Evolutionary conservation across 129 eudicot genomes (phyloP).

Genomic region (Flaveria ramosissima): DNA sequence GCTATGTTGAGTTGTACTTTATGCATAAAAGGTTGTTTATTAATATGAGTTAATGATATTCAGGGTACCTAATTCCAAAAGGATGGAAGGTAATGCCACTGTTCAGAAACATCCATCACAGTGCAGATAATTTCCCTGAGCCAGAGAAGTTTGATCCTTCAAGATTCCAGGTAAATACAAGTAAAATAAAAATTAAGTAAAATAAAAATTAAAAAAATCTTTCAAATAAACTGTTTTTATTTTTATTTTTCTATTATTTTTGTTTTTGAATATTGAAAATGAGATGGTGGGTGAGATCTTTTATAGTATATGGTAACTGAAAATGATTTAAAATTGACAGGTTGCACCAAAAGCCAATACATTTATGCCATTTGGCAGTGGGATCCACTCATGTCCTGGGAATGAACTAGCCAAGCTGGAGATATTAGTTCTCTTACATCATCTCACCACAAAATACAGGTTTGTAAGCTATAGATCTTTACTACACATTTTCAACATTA

Average conservation of each 20-base stretch:
- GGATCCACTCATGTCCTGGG: conserved; percentile 73
- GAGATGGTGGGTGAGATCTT: conserved; percentile 22
- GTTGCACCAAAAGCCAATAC: conserved; percentile 58
- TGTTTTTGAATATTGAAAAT: background rate
- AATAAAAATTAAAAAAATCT: too few species aligned
- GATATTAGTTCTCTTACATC: conserved; percentile 60
- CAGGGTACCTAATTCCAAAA: conserved; percentile 65
- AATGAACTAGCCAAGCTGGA: conserved; percentile 70
- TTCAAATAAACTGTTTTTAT: background rate
- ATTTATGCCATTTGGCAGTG: conserved; percentile 76
- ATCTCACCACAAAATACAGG: conserved; percentile 67
- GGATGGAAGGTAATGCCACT: conserved; percentile 67
- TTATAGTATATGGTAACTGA: conserved; percentile 13
- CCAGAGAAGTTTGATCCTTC: conserved; percentile 60
- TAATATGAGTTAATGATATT: background rate
- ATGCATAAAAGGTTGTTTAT: background rate
- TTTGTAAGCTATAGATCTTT: conserved; percentile 22
- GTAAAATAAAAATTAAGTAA: background rate
- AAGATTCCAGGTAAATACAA: conserved; percentile 54
- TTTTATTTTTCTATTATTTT: background rate
- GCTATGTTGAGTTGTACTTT: background rate
- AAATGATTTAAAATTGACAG: conserved; percentile 40
- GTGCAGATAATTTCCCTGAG: conserved; percentile 47
- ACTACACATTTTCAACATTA: background rate
- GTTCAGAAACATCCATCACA: conserved; percentile 63